Base-by-base conservation (phyloP, 768 basidiomycete genomes). In the Collybiopsis confluens region DNA sequence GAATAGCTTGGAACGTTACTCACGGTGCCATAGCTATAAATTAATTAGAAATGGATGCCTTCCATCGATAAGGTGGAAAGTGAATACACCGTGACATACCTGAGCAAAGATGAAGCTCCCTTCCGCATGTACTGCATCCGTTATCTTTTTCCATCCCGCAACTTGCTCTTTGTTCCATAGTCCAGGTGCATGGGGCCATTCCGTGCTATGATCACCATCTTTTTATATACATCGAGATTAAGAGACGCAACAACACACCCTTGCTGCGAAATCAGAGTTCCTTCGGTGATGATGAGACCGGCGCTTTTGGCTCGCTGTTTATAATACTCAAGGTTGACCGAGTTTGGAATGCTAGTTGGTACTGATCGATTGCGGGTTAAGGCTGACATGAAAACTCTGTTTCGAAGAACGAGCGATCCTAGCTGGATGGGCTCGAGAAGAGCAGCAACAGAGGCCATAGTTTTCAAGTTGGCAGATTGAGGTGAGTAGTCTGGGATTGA, bases 211-310 rank as follows among this genome's bases (percentile, higher is more conserved):
- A 21, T 26, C 18, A 23, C 24, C 26, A 33, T 21, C 13, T 8
- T 7, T 15, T 30, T 18, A 23, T 11, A 16, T 24, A 16, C 2
- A 46, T 7, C 35, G 18, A 9, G 28, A 18, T 11, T n/a, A 45
- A 3, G 24, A 45, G 5, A 3, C 42, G 11, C 2, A 7, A 37
- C 40, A 16, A 56, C 65, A 13, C 37, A 75, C 75, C 75, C 75
- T 67, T 78, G 77, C 8, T 67, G 70, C 0, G 62, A 58, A 24
- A 79, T 65, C 23, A 78, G 59, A 0, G 65, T 68, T 3, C 68
- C 76, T 59, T 79, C 74, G 3, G 72, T 63, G 16, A 73, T 61
- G 45, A 76, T 71, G 10, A 76, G 53, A 1, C 74, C 75, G 1
- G 72, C 70, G 16, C 72, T n/a, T 15, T 59, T 56, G 2, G 68